Evolutionary conservation across 2,329 filamentous ascomycete genomes (phyloP).

Genomic region (Monilinia aucupariae): DNA sequence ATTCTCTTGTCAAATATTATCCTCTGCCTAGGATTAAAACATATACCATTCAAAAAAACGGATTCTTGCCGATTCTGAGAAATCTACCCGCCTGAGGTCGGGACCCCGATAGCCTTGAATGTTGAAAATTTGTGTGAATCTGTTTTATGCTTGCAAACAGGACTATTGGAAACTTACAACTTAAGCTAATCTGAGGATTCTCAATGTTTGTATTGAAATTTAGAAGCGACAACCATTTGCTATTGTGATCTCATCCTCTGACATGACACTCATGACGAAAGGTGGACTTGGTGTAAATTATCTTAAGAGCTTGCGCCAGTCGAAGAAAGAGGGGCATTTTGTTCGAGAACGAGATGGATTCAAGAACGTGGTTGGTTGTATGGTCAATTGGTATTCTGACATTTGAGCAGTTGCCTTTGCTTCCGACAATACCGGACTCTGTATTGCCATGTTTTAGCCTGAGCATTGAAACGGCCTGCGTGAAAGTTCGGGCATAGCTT

Average conservation of each 20-base stretch:
- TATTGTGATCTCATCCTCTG: background rate
- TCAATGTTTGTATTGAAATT: background rate
- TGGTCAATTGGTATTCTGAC: background rate
- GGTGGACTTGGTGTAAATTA: background rate
- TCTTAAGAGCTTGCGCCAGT: background rate
- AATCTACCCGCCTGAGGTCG: background rate
- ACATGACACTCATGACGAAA: background rate
- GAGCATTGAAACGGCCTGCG: background rate
- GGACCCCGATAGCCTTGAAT: background rate
- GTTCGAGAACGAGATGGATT: background rate
- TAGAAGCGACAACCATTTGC: background rate
- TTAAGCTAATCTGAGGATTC: background rate
- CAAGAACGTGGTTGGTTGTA: background rate
- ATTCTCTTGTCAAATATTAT: background rate
- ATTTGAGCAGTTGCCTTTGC: background rate
- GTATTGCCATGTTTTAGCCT: background rate
- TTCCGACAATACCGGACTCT: background rate
- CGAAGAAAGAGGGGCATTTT: background rate
- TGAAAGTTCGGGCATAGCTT: background rate
- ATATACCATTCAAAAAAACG: background rate
- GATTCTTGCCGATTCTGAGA: background rate
- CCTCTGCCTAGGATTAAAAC: background rate
- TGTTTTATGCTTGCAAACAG: background rate
- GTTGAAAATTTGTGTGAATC: background rate
- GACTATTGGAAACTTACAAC: background rate